Percentiles rank a stretch among this genome's conserved stretches.
Conservation (phyloP, 139 green algal genomes). For the Limnomonas spitsbergensis region DNA sequence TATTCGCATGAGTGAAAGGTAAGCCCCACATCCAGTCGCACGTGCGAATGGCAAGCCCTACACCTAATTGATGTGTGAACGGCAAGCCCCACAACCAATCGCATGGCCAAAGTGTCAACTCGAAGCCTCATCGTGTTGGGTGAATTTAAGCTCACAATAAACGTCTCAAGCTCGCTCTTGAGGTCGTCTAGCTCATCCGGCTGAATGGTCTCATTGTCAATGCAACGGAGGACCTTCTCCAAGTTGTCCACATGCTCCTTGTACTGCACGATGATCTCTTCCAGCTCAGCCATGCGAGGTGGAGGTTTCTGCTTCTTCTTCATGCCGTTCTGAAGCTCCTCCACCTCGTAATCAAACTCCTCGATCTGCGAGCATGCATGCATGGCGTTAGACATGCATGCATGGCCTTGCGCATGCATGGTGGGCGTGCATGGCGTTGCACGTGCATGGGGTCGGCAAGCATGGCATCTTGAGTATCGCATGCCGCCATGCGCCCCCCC, state of each 20-base stretch:
- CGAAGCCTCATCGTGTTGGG: too few species aligned
- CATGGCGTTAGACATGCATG: not conserved
- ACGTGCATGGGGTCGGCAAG: too few species aligned
- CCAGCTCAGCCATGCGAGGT: constrained; percentile 50
- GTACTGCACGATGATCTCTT: constrained; percentile 41
- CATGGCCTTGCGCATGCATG: not conserved
- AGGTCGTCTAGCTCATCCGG: constrained; percentile 73
- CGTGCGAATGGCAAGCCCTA: too few species aligned
- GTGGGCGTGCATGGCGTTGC: too few species aligned
- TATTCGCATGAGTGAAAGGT: too few species aligned
- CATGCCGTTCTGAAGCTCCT: constrained; percentile 55
- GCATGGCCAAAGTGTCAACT: too few species aligned
- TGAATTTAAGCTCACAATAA: constrained; percentile 50
- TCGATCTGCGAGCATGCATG: constrained; percentile 70
- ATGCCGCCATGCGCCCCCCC: too few species aligned
- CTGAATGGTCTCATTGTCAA: constrained; percentile 91
- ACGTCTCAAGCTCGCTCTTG: constrained; percentile 87
- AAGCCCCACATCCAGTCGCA: too few species aligned
- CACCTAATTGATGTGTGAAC: too few species aligned
- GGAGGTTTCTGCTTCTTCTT: constrained; percentile 80
- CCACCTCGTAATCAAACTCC: constrained; percentile 89
- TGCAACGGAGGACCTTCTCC: constrained; percentile 74
- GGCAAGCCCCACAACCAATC: too few species aligned
- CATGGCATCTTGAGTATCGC: too few species aligned
- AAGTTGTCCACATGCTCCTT: constrained; percentile 39